Evolutionary conservation across 345 rosid species (phyloP), one percentile per base, ranked within the genome.

Genomic region (Salix suchowensis): DNA sequence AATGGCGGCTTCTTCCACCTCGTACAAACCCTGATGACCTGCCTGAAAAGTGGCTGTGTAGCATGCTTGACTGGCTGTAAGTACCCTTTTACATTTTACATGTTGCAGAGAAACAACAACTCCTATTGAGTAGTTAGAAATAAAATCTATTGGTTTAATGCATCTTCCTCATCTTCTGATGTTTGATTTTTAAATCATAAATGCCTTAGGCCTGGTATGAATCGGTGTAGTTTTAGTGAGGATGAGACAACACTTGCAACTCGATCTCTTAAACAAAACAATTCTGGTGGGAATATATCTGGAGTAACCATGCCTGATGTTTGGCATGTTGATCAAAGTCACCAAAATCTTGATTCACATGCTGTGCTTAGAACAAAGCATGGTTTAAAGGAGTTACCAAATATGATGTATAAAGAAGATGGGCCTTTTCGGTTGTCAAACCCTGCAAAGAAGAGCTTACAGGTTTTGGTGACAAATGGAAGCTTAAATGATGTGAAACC

Each of bases 21-120:
- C 92, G 92, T 52, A 88, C 76, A 78, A 76, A 84, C 80, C 92
- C 91, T 23, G 65, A 88, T 28, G 85, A 85, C 77, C 88, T 96
- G 82, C 96, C 99, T 34, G 93, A 92, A 82, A 94, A 91, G 85
- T 96, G 98, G 99, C 72, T 89, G 74, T 96, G 99, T 83, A 82
- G 90, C 87, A 96, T 94, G 98, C 97, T 92, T 79, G 67, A 88
- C 68, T 96, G 99, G 98, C 92, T 96, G 99, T 96, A 89, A 96
- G 99, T 94, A 76, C 78, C 48, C 23, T 12, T 67, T 52, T 72
- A 42, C 10, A 23, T 68, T 68, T 50, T 14, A 21, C 7, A 48
- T 9, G 6, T 14, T 48, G 28, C 6, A n/a, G 26, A 18, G 23
- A 68, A 68, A 68, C 10, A 61, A 30, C n/a, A 6, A 13, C 48